These are phyloP conservation scores for Aspergillus affinis DNA, from an alignment of 495 filamentous ascomycete genomes.

Conservation along the genomic window DNA sequence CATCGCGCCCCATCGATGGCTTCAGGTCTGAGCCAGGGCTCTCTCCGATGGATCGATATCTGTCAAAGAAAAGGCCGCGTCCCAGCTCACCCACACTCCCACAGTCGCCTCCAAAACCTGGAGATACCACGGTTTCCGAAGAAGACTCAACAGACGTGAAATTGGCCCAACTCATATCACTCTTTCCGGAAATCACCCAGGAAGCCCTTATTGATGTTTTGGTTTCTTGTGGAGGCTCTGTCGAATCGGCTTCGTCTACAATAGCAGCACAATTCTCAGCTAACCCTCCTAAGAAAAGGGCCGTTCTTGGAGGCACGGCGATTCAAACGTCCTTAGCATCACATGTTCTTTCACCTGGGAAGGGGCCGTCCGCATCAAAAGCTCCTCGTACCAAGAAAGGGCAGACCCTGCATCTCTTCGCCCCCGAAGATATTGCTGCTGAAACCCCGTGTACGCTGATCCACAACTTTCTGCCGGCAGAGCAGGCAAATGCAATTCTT, in stretches of 20 bases:
- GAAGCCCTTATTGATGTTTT: slow-evolving; percentile 74
- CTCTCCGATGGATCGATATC: slow-evolving; percentile 55
- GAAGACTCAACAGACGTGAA: slow-evolving; percentile 88
- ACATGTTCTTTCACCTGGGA: slow-evolving; percentile 35
- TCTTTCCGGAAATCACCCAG: slow-evolving; percentile 63
- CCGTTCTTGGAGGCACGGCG: slow-evolving; percentile 20
- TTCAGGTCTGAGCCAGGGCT: background rate
- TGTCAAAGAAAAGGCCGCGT: slow-evolving; percentile 52
- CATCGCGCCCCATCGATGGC: slow-evolving; percentile 10
- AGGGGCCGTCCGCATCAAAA: slow-evolving; percentile 27
- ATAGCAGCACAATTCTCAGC: slow-evolving; percentile 38
- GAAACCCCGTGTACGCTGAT: slow-evolving; percentile 88
- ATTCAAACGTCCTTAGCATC: slow-evolving; percentile 47
- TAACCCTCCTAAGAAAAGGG: slow-evolving; percentile 33
- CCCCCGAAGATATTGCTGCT: slow-evolving; percentile 71
- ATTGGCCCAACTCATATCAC: slow-evolving; percentile 75
- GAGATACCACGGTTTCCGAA: slow-evolving; percentile 23
- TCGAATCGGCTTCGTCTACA: slow-evolving; percentile 58
- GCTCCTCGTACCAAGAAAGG: slow-evolving; percentile 66
- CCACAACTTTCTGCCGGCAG: slow-evolving; percentile 78
- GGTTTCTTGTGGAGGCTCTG: slow-evolving; percentile 72
- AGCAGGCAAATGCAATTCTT: slow-evolving; percentile 71
- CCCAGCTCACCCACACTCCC: slow-evolving; percentile 18
- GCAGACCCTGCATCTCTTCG: slow-evolving; percentile 76
- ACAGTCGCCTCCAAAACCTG: background rate